Base-by-base conservation (phyloP, 1,284 basidiomycete species). In the Pseudozyma thailandica region DNA sequence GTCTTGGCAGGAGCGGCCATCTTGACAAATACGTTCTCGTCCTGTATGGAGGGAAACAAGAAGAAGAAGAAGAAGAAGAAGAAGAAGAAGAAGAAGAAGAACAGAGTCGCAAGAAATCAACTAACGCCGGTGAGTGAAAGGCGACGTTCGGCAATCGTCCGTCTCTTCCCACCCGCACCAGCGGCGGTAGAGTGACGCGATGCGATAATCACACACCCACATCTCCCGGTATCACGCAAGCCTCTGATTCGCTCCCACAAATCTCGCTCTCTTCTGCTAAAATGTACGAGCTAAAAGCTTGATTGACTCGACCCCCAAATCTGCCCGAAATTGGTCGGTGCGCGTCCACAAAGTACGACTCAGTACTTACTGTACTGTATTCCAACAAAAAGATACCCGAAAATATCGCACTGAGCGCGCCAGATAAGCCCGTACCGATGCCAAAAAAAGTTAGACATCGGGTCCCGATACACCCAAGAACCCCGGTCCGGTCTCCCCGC, bases 1-100 rank as follows among this genome's bases (percentile, higher is more conserved):
- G 20, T n/a, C n/a, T n/a, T n/a, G n/a, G n/a, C 9, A 15, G 48
- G 25, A 6, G 59, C 43, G 3, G 66, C 25, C 65, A 69, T 69
- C 12, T 42, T 68, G 25, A 16, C 13, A 20, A 13, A 18, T 27
- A 18, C 28, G 26, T 31, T 42, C 4, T 3, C 1, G 13, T 38
- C 9, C 12, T 28, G 4, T 9, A 8, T 9, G 25, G 39, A 38
- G 35, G 26, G 4, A 18, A 33, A 21, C 26, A 33, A 13, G 20
- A 23, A 38, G 31, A 23, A 16, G 25, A 28, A 20, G 48, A 41
- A 3, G 26, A n/a, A 28, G 21, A 39, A 39, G 21, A 13, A 23
- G 18, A 16, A 18, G 35, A 45, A 27, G 20, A 8, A 46, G 20
- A 20, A 23, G 26, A 35, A n/a, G 26, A 21, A 20, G 13, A 41